Evolutionary conservation across 345 rosid genomes (phyloP).

Genomic region (Gossypium arboreum): DNA sequence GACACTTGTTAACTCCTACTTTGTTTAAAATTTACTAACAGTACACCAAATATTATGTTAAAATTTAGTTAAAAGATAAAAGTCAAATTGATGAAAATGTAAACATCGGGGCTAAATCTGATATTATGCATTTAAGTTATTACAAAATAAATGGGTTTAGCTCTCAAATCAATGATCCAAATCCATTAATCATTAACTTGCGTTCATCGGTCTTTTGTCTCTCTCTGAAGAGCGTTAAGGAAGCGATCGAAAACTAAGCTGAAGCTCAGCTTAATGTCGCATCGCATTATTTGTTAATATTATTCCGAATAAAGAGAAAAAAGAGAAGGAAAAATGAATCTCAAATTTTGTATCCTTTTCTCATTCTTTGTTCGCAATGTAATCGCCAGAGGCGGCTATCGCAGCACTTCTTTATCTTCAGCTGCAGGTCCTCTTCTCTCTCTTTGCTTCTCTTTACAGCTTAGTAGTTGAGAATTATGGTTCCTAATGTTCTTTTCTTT

Average conservation of each 20-base stretch:
- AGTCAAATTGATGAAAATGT: too few species aligned
- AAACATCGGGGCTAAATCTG: too few species aligned
- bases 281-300: background rate
- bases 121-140: too few species aligned
- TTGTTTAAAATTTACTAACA: too few species aligned
- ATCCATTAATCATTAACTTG: background rate
- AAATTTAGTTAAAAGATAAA: too few species aligned
- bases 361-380: background rate
- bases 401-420: background rate
- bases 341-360: background rate
- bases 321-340: background rate
- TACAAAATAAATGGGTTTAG: background rate
- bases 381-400: conserved; percentile 13
- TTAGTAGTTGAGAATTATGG: background rate
- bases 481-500: background rate
- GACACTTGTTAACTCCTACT: too few species aligned
- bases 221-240: background rate
- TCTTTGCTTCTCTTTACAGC: background rate
- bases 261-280: background rate
- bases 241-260: background rate
- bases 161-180: background rate
- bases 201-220: background rate
- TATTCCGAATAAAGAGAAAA: background rate
- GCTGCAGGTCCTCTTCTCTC: conserved; percentile 11
- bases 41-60: too few species aligned